phyloP scores from a whole-genome alignment of 805 yeast species.

The Yarrowia sp. region DNA sequence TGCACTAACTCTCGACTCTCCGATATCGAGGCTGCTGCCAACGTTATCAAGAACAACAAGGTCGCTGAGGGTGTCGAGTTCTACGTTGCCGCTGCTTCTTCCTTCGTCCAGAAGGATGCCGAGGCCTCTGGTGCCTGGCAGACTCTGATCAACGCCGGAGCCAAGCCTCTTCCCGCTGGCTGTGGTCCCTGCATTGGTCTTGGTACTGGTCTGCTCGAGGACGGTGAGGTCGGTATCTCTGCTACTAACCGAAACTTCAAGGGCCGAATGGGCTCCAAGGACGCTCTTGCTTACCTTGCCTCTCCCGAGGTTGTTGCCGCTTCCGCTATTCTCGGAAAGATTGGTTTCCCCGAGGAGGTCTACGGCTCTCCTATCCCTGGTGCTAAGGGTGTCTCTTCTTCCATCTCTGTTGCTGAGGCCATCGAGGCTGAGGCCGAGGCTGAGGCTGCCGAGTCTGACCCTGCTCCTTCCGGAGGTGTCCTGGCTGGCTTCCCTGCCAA shows the following conservation, averaged over 20 bases:
- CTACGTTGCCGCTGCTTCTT: conserved; percentile 96
- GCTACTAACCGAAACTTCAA: conserved; percentile 98
- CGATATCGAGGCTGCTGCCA: conserved; percentile 93
- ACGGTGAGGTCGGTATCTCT: conserved; percentile 96
- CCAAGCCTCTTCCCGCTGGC: conserved; percentile 93
- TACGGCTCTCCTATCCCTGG: conserved; percentile 54
- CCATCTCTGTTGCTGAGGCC: conserved; percentile 39
- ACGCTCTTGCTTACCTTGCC: conserved; percentile 92
- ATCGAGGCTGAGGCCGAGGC: conserved; percentile 40
- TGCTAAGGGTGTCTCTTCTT: conserved; percentile 46
- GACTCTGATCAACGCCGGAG: conserved; percentile 84
- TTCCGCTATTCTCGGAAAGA: conserved; percentile 90
- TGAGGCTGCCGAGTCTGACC: conserved; percentile 39
- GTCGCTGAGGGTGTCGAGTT: conserved; percentile 89
- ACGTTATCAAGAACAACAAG: conserved; percentile 74
- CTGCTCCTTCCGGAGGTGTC: conserved; percentile 60
- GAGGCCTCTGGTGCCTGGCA: conserved; percentile 92
- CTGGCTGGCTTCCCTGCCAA: conserved; percentile 87
- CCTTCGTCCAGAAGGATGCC: conserved; percentile 89
- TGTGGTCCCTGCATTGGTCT: conserved; percentile 99
- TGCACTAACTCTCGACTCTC: conserved; percentile 94
- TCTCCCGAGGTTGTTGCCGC: conserved; percentile 99
- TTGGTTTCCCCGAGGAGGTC: conserved; percentile 88
- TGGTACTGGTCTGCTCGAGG: conserved; percentile 89
- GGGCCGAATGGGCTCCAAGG: conserved; percentile 98